Base-by-base conservation (phyloP, 2,329 filamentous ascomycete species). In the Fulvia fulva region DNA sequence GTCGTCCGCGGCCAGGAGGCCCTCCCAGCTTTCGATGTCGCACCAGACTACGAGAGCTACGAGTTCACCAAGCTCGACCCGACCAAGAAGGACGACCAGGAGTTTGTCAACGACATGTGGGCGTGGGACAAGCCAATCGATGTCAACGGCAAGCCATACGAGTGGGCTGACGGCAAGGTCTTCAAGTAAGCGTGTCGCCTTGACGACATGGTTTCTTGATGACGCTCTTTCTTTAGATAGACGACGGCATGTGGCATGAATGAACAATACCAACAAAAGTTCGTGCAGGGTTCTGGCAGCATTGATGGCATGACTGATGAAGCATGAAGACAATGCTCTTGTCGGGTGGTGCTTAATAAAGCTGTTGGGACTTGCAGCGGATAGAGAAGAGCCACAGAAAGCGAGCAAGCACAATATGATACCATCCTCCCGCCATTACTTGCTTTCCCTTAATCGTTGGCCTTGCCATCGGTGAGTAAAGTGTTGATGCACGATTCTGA, bases 11-110 rank as follows among this genome's bases (percentile, higher is more conserved):
- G 94, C 69, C 87, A 97, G 76, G 90, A 99, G 25, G 85, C 83
- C 76, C 70, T 83, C 54, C 89, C 90, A 62, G 94, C 91, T 71
- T 97, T 99, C 77, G 90, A 97, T 70, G 94, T 99, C 72, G 94
- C 93, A 74, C 94, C 94, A 71, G 94, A 99, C 81, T 91, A 84
- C 78, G 94, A 99, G 86, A 93, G 89, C 82, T 99, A 97, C 85
- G 78, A 84, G 70, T 97, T 97, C 87, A 88, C 81, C 77, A 97
- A 97, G 88, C 91, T 99, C 72, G 93, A 99, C 83, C 88, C 86
- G 75, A 85, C 78, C 76, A 96, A 90, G 76, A 76, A 83, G 56
- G 91, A 92, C 78, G 90, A 97, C 84, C 86, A 83, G 74, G 87
- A 89, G 75, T 92, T 89, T 75, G 82, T 99, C 73, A 86, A 94